Conservation (phyloP, 176 grass and related monocot species). For the Triticum urartu region DNA sequence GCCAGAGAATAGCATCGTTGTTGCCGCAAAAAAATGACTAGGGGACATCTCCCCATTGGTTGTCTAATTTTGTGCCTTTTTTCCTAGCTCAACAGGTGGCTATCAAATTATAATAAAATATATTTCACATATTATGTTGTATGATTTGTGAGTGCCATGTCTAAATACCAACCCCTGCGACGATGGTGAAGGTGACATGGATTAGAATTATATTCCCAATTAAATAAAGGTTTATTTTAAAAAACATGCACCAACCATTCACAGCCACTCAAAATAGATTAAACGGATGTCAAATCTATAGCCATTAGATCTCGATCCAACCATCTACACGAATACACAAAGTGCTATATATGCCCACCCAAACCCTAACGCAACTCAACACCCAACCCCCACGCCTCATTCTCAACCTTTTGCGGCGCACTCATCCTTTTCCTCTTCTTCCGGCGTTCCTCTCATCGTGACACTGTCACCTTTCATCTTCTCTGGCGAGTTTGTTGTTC, state of each 20-base stretch:
- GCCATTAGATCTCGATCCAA: neutral
- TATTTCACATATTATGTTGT: neutral
- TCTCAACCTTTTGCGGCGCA: neutral
- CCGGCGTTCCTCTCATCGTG: neutral
- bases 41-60: neutral
- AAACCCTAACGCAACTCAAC: neutral
- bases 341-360: neutral
- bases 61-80: neutral
- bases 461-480: neutral
- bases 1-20: too few relatives aligned
- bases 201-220: neutral
- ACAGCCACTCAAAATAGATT: neutral
- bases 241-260: neutral
- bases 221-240: neutral
- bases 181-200: neutral
- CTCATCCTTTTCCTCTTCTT: neutral
- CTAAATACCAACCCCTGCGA: neutral
- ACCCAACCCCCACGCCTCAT: neutral
- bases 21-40: too few relatives aligned
- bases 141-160: neutral
- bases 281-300: neutral
- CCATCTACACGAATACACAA: neutral
- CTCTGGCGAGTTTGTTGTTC: neutral
- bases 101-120: neutral
- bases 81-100: neutral